phyloP scores from a whole-genome alignment of 106 monocot genomes.

The Posidonia australis region DNA sequence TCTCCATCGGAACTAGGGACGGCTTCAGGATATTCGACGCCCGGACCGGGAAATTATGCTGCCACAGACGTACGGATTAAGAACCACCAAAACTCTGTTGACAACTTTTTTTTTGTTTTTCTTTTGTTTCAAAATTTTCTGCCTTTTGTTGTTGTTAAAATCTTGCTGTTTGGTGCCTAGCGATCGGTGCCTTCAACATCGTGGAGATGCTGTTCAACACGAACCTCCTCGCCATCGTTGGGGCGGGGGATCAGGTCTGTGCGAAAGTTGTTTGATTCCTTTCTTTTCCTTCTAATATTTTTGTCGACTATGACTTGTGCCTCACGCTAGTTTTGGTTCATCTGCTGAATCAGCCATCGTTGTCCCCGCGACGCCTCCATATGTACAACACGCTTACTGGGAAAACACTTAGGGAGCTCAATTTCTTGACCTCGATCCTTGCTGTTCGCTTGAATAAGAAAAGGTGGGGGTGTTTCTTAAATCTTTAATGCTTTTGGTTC shows the following conservation, averaged over 20 bases:
- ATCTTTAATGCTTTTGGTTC: too few species aligned
- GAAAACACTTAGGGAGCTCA: constrained; percentile 53
- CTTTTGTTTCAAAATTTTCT: neutral
- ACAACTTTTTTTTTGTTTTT: neutral
- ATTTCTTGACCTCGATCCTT: constrained; percentile 77
- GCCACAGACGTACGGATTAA: constrained; percentile 42
- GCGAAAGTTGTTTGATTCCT: neutral
- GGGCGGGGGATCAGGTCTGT: constrained; percentile 82
- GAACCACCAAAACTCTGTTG: neutral
- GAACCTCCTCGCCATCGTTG: constrained; percentile 75
- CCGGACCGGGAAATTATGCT: constrained; percentile 49
- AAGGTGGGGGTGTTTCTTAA: constrained; percentile 36
- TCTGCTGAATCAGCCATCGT: constrained; percentile 40
- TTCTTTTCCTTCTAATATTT: neutral
- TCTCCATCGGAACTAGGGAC: constrained; percentile 67
- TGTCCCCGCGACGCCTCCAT: constrained; percentile 87
- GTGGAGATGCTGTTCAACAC: constrained; percentile 89
- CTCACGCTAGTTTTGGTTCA: neutral
- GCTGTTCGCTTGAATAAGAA: constrained; percentile 79
- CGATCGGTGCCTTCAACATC: constrained; percentile 65
- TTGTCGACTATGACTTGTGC: constrained; percentile 1
- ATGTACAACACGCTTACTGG: constrained; percentile 61
- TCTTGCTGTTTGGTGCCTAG: too few species aligned
- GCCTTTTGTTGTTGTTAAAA: neutral
- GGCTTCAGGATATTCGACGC: constrained; percentile 81